Conservation (phyloP, 495 filamentous ascomycete species). For the Penicillium ucsense region DNA sequence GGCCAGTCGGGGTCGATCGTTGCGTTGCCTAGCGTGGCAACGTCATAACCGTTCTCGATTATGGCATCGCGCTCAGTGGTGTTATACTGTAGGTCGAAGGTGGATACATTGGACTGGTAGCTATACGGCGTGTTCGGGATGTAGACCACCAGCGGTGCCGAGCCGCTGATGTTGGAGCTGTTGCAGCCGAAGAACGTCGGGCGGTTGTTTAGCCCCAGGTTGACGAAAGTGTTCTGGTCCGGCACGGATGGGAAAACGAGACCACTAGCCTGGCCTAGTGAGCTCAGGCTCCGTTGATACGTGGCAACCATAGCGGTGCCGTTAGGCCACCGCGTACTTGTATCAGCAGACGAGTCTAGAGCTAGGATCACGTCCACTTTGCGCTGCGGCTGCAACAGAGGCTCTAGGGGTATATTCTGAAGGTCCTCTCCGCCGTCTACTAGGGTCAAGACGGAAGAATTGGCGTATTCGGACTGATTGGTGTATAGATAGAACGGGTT, state of each 20-base stretch:
- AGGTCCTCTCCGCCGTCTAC: constrained; percentile 71
- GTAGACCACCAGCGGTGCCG: constrained; percentile 65
- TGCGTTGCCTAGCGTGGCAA: constrained; percentile 64
- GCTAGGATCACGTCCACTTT: constrained; percentile 84
- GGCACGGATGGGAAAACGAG: neutral
- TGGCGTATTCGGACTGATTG: constrained; percentile 45
- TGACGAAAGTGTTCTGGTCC: constrained; percentile 28
- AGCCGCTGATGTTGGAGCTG: constrained; percentile 40
- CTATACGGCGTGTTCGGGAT: constrained; percentile 75
- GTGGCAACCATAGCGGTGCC: neutral
- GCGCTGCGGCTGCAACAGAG: constrained; percentile 67
- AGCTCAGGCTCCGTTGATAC: neutral
- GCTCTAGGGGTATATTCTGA: constrained; percentile 76
- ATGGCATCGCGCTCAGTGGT: constrained; percentile 53
- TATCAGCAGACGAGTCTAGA: constrained; percentile 22
- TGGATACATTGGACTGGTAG: constrained; percentile 62
- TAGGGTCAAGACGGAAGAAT: constrained; percentile 50
- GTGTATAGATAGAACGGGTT: constrained; percentile 70
- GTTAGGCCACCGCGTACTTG: neutral
- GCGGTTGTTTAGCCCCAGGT: constrained; percentile 67
- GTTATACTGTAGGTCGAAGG: constrained; percentile 44
- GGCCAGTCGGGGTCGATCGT: constrained; percentile 59
- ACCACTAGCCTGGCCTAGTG: neutral
- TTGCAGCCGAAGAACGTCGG: constrained; percentile 92
- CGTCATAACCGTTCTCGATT: constrained; percentile 66